Base-by-base conservation (phyloP, 164 flowering plant genomes). In the Tetracentron sinense region DNA sequence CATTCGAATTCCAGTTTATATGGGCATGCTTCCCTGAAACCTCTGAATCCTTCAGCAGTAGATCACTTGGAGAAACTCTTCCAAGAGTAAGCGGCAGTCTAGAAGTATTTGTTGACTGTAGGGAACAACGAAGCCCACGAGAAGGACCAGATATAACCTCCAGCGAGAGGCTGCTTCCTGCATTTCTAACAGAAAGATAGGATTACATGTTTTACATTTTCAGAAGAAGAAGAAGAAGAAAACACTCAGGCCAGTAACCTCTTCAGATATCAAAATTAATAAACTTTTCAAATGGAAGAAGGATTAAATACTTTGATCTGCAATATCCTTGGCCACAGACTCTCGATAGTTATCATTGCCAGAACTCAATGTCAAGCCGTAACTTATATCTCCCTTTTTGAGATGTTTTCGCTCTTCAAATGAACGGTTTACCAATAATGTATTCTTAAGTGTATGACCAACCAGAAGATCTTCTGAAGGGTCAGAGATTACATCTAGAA, bases 11-110 rank as follows among this genome's bases (percentile, higher is more conserved):
- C 99, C 99, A 95, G 38, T 8, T 33, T 33, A 33, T 33, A 33
- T 33, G 8, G 10, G 96, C 97, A 85, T 94, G 96, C 76, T 86
- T 94, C 62, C 99, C 99, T 7, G 99, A 94, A 62, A 94, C 93
- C 74, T 91, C 99, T 25, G 87, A 72, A 72, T 94, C 99, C 69
- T 81, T 84, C 71, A 91, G 35, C 48, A 83, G 42, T 26, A 94
- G 47, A 68, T 83, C 88, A 77, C 96, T 80, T 10, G 96, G 94
- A 62, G 90, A 68, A 69, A 86, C 87, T 80, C 99, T 89, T 72
- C 99, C 97, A 75, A 94, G 86, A 23, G 86, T 88, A 59, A 91
- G 62, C 38, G 97, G 96, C 65, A 89, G 84, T 73, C 61, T 81
- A 26, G 90, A 78, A 55, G 75, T 58, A 74, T 78, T 69, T 58